phyloP scores from a whole-genome alignment of 2,329 filamentous ascomycete genomes.

The Escovopsis sp. region DNA sequence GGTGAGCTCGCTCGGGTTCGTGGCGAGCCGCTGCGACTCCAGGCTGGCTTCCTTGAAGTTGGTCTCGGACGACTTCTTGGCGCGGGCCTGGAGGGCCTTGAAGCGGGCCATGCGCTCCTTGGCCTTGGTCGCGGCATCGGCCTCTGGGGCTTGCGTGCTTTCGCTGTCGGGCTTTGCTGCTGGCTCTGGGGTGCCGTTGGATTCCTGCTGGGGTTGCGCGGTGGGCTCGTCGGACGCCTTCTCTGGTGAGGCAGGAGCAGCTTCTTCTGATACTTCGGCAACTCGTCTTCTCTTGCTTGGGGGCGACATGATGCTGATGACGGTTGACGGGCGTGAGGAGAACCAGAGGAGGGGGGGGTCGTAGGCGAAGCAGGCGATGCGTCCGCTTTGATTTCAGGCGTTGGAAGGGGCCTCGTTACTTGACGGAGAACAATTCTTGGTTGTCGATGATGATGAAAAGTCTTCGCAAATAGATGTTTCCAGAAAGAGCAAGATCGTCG shows the following conservation, averaged over 20 bases:
- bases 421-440: no score
- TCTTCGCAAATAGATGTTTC: no score
- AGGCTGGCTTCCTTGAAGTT: constrained; percentile 76
- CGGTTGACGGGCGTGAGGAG: neutral
- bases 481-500: no score
- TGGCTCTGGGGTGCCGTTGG: neutral
- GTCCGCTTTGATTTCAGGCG: no score
- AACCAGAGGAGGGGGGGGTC: neutral
- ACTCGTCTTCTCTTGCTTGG: constrained; percentile 15
- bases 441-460: no score
- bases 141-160: constrained; percentile 6
- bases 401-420: no score
- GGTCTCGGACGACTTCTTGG: constrained; percentile 53
- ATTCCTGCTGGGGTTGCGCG: neutral
- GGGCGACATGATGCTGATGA: constrained; percentile 11
- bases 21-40: constrained; percentile 65
- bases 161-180: constrained; percentile 5
- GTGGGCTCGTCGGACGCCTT: constrained; percentile 1
- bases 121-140: constrained; percentile 28
- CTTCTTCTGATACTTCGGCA: neutral
- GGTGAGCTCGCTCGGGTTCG: constrained; percentile 62
- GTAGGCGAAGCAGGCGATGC: no score
- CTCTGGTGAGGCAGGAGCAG: constrained; percentile 2
- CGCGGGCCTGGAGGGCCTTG: constrained; percentile 71
- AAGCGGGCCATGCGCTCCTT: constrained; percentile 67